Base-by-base conservation (phyloP, 208 protist species). In the Trypanosoma theileri region DNA sequence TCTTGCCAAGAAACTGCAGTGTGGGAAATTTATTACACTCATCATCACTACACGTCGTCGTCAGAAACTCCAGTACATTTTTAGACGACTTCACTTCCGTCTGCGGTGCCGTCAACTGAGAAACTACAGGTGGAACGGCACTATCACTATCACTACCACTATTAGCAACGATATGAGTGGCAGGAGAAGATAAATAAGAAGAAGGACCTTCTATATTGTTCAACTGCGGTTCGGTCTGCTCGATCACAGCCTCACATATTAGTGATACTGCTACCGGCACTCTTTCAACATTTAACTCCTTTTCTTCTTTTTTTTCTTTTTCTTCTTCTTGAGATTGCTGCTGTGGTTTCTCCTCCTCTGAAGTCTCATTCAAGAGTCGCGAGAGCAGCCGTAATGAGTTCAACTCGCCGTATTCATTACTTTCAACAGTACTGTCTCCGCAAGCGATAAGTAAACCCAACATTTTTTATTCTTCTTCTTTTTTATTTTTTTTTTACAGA, bases 41-140 rank as follows among this genome's bases (percentile, higher is more conserved):
- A 7, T 64, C 54, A 35, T 28, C 55, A 4, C 56, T 65, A 52
- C 35, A 31, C 35, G 22, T 12, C 11, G 59, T 53, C 22, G 53
- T 69, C 31, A 87, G 51, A 62, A 87, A 74, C 14, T 56, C 58
- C 50, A 87, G 67, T 62, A 76, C 69, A 16, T 17, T 66, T 26
- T 41, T 17, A 12, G 50, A 21, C 14, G 66, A 35, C 6, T 35
- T 6, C 28, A 35, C 6, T 35, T 1, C 1, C 28, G 28, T 35
- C 6, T 35, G 28, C 28, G 28, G 1, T 35, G 28, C 28, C 28
- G 28, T 6, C 28, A 6, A 35, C 28, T 35, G 28, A 35, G 28
- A 35, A 6, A 6, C 28, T 6, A 35, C n/a, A n/a, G n/a, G n/a
- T n/a, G n/a, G 28, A 1, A 35, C 28, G 28, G 28, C 28, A 35